A percentile compares a stretch with the other conserved stretches of the same genome.
Evolutionary conservation across 306 rosid species (phyloP).

Genomic region (Dryas drummondii): DNA sequence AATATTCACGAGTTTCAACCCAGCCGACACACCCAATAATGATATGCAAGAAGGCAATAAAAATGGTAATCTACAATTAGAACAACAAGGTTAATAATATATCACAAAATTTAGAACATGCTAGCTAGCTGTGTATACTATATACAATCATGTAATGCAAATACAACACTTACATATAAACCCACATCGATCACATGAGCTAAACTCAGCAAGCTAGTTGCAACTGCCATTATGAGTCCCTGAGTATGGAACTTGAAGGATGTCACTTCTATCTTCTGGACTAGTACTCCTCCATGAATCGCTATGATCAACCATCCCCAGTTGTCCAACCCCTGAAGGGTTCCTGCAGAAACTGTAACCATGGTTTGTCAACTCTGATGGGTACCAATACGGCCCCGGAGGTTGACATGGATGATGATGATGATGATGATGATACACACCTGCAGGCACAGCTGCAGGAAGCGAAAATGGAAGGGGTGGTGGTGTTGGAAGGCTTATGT

Average conservation of each 20-base stretch:
- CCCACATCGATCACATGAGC: background rate
- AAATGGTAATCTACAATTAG: background rate
- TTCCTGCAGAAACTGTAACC: conserved; percentile 9
- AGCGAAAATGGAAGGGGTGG: background rate
- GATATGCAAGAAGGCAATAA: background rate
- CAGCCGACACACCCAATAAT: background rate
- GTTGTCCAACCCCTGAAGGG: conserved; percentile 4
- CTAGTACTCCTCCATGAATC: conserved; percentile 7
- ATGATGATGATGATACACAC: background rate
- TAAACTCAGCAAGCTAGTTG: background rate
- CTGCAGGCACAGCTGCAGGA: background rate
- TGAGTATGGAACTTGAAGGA: conserved; percentile 1
- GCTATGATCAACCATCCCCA: conserved; percentile 1
- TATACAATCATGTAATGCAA: background rate
- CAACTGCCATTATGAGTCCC: conserved; percentile 15
- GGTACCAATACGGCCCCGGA: background rate
- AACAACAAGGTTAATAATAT: background rate
- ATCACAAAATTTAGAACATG: background rate
- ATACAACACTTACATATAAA: background rate
- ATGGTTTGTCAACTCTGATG: conserved; percentile 4
- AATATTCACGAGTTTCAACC: background rate
- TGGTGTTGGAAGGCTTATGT: background rate
- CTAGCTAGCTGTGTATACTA: background rate
- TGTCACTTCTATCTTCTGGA: background rate
- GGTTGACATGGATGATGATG: background rate